A percentile compares a stretch with the other conserved stretches of the same genome.
These are phyloP conservation scores for Xerophyta viscosa DNA, from an alignment of 106 monocot species.

Conservation along the genomic window DNA sequence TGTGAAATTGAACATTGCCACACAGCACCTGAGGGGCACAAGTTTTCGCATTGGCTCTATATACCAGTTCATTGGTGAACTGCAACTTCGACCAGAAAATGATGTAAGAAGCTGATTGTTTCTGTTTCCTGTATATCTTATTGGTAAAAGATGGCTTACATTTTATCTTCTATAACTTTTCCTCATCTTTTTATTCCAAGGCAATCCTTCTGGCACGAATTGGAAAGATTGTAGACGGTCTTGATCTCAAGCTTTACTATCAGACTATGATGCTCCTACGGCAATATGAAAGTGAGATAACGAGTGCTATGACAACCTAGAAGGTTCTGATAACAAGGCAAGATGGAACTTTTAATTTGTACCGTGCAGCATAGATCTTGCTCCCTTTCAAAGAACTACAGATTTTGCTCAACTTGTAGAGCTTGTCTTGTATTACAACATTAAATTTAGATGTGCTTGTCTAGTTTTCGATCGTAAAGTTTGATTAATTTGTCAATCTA, in stretches of 20 bases:
- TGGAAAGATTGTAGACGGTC: conserved; percentile 83
- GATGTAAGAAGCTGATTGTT: conserved; percentile 25
- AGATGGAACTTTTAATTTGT: too few species aligned
- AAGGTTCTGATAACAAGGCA: too few species aligned
- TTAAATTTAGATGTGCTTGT: too few species aligned
- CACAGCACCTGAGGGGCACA: conserved; percentile 41
- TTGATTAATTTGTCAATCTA: too few species aligned
- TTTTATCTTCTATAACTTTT: neutral
- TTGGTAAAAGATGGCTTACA: neutral
- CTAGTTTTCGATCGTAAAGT: too few species aligned
- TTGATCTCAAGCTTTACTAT: conserved; percentile 79
- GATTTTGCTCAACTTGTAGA: too few species aligned
- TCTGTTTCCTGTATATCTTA: neutral
- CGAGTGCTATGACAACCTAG: conserved; percentile 14
- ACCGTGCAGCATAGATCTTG: too few species aligned
- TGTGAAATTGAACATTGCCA: conserved; percentile 48
- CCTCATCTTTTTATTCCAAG: conserved; percentile 19
- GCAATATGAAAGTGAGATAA: conserved; percentile 39
- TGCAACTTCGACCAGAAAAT: conserved; percentile 35
- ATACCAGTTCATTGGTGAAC: conserved; percentile 96
- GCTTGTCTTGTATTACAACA: too few species aligned
- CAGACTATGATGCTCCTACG: conserved; percentile 66
- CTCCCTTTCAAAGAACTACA: too few species aligned
- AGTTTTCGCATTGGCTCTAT: conserved; percentile 45
- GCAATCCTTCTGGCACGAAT: conserved; percentile 59